Evolutionary conservation across 768 basidiomycete genomes (phyloP).

Genomic region (Leucocoprinus leucothites): DNA sequence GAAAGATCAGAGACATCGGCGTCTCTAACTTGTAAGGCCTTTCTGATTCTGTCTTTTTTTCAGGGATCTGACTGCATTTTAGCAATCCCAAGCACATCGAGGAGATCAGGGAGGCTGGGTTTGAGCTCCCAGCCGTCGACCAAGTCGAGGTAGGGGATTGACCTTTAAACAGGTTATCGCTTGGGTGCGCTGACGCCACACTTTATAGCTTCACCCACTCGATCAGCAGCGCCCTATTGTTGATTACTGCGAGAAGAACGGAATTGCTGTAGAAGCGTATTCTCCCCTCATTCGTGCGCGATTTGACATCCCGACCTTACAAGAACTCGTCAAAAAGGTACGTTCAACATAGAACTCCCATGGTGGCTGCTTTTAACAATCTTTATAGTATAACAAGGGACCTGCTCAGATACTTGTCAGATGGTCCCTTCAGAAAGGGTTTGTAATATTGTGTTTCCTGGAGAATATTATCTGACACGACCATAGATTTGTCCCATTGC

Average conservation of each 20-base stretch:
- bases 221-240: conserved; percentile 81
- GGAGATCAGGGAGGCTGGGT: conserved; percentile 61
- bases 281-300: conserved; percentile 68
- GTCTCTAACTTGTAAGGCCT: conserved; percentile 75
- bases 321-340: conserved; percentile 58
- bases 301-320: conserved; percentile 51
- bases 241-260: conserved; percentile 60
- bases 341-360: conserved; percentile 2
- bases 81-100: conserved; percentile 71
- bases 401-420: conserved; percentile 84
- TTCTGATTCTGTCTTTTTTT: neutral
- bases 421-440: conserved; percentile 89
- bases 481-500: conserved; percentile 77
- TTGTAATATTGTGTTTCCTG: conserved; percentile 18
- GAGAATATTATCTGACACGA: neutral
- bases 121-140: conserved; percentile 68
- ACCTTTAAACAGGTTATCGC: neutral
- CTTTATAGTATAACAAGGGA: conserved; percentile 49
- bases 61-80: neutral
- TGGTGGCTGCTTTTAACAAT: neutral
- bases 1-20: conserved; percentile 68
- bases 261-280: conserved; percentile 69
- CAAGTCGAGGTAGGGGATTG: conserved; percentile 62
- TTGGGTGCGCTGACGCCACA: neutral
- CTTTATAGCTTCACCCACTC: conserved; percentile 63